Evolutionary conservation across 2,329 filamentous ascomycete genomes (phyloP).

Genomic region (Aureobasidium lini): DNA sequence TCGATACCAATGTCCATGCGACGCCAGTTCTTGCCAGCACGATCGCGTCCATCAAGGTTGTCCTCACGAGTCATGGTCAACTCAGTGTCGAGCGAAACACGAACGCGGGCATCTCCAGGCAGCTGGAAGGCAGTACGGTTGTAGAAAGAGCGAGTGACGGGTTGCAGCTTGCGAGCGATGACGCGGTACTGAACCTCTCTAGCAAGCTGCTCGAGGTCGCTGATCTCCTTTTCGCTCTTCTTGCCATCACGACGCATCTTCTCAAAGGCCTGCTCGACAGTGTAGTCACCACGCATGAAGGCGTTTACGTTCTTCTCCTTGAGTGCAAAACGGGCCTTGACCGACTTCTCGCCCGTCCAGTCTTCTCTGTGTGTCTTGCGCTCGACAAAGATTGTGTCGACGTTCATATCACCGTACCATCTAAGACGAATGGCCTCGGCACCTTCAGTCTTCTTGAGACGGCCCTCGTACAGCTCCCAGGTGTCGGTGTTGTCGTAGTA

Average conservation of each 20-base stretch:
- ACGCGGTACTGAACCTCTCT: constrained; percentile 91
- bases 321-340: constrained; percentile 89
- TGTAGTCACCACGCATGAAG: constrained; percentile 76
- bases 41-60: constrained; percentile 71
- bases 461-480: constrained; percentile 90
- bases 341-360: constrained; percentile 98
- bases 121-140: constrained; percentile 97
- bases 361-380: constrained; percentile 97
- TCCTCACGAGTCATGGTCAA: constrained; percentile 93
- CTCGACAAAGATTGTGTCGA: constrained; percentile 91
- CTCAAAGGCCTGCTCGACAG: constrained; percentile 84
- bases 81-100: constrained; percentile 94
- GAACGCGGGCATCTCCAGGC: constrained; percentile 88
- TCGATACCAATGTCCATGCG: constrained; percentile 97
- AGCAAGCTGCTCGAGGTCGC: constrained; percentile 81
- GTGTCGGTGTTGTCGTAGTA: constrained; percentile 95
- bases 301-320: constrained; percentile 98
- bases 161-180: constrained; percentile 75
- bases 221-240: constrained; percentile 85
- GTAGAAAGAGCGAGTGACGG: constrained; percentile 93
- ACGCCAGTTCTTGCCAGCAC: constrained; percentile 85
- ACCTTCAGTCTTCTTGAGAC: constrained; percentile 94
- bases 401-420: constrained; percentile 97
- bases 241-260: constrained; percentile 94
- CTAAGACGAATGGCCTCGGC: constrained; percentile 92